Base-by-base conservation (phyloP, 2,329 filamentous ascomycete species). In the Pseudopyricularia javanii region DNA sequence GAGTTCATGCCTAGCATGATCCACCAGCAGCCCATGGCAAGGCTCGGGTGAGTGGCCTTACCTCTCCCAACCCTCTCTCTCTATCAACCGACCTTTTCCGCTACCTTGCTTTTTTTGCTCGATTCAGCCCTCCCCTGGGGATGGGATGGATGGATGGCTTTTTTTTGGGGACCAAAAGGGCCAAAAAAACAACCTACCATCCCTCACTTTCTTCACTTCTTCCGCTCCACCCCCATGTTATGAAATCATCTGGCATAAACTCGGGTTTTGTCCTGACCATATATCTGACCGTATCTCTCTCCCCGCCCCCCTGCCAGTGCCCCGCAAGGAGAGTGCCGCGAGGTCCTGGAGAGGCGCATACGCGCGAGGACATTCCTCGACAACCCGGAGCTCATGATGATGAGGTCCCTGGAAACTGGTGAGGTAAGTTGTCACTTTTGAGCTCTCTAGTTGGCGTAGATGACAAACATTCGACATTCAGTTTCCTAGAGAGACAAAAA, bases 311-410 rank as follows among this genome's bases (percentile, higher is more conserved):
- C 3, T 1, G 12, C 22, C 20, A 45, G 40, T 2, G 17, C 40
- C 20, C 4, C 11, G 3, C 40, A 45, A 45, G 40, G 40, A 14
- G 73, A 78, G 56, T 59, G 70, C 24, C 75, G 71, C 55, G 65
- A 65, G 49, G 64, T 66, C 14, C 58, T 62, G 4, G 73, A 79
- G 56, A 66, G 68, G 4, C 71, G 73, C 14, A 69, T 73, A 47
- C 70, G 73, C 56, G 80, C 80, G 12, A 67, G 74, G 20, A 67
- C 73, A 11, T 71, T 82, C 37, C 70, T 84, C 2, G 75, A 79
- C 56, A 73, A 64, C 26, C 79, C 79, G 0, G 79, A 83, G 60
- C 65, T 78, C 53, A 65, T 84, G 49, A 77, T 80, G 70, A 80
- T 79, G 69, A 73, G 79, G 43, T 76, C 80, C 2, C 71, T 76